phyloP scores from a whole-genome alignment of 2,329 filamentous ascomycete genomes.

The Pseudopithomyces chartarum region DNA sequence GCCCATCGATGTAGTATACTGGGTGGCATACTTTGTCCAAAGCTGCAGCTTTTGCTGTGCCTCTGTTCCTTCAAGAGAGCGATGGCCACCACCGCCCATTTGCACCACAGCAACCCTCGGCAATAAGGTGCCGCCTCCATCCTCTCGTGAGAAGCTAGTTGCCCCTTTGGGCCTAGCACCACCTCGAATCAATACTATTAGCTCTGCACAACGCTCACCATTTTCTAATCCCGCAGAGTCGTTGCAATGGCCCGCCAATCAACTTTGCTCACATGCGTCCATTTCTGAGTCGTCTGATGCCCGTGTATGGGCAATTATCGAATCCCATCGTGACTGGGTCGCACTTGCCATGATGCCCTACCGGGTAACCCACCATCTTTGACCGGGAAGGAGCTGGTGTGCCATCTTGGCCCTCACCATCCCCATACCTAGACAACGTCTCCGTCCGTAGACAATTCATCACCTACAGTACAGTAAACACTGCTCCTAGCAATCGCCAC shows the following conservation, averaged over 20 bases:
- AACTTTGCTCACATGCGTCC: neutral
- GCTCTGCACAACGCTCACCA: conserved; percentile 1
- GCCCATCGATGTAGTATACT: neutral
- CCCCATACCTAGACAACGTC: neutral
- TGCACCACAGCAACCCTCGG: neutral
- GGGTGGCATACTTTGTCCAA: too few species aligned
- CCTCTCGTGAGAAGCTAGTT: neutral
- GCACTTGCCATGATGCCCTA: neutral
- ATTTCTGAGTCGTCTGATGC: neutral
- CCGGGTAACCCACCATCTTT: neutral
- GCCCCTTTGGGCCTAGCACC: neutral
- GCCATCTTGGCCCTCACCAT: neutral
- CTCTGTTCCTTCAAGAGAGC: too few species aligned
- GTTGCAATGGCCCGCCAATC: neutral
- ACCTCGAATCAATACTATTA: conserved; percentile 6
- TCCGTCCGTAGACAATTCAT: neutral
- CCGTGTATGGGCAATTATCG: neutral
- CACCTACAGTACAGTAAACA: neutral
- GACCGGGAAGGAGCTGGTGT: neutral
- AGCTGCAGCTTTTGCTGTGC: too few species aligned
- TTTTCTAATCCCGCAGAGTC: conserved; percentile 1
- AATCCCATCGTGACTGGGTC: neutral
- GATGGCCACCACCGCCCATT: neutral
- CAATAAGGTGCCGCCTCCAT: neutral
- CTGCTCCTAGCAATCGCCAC: neutral